phyloP scores from a whole-genome alignment of 495 filamentous ascomycete genomes.

The Cercophora newfieldiana region DNA sequence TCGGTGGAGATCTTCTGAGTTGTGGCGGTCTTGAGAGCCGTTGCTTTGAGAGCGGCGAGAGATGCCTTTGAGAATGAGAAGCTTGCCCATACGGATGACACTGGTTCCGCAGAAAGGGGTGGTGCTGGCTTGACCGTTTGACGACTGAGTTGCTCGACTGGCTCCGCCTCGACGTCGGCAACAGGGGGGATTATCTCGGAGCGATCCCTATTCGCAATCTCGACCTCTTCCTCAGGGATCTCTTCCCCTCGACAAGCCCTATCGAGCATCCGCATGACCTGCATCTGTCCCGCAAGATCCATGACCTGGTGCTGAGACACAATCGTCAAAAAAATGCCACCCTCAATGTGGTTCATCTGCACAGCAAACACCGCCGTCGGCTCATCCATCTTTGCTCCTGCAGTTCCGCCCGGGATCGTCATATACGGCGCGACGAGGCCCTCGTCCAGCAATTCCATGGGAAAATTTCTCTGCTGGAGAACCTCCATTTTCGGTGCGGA shows the following conservation, averaged over 20 bases:
- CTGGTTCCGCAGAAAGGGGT: background rate
- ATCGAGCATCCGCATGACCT: conserved; percentile 52
- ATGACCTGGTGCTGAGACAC: conserved; percentile 50
- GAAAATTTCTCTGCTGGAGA: conserved; percentile 45
- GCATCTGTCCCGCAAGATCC: conserved; percentile 56
- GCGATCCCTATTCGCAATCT: conserved; percentile 47
- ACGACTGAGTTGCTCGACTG: conserved; percentile 32
- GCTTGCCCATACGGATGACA: conserved; percentile 38
- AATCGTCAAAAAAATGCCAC: conserved; percentile 52
- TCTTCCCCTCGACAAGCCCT: conserved; percentile 51
- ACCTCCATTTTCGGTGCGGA: conserved; percentile 42
- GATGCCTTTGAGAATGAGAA: conserved; percentile 39
- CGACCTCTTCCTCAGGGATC: conserved; percentile 49
- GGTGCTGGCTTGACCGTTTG: conserved; percentile 33
- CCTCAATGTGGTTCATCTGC: conserved; percentile 54
- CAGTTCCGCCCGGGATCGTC: conserved; percentile 39
- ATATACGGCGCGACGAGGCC: conserved; percentile 46
- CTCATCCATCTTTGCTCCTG: conserved; percentile 20
- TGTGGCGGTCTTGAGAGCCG: conserved; percentile 36
- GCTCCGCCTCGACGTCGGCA: conserved; percentile 30
- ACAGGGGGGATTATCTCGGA: conserved; percentile 44
- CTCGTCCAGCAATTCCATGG: conserved; percentile 57
- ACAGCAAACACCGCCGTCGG: conserved; percentile 44
- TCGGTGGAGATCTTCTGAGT: conserved; percentile 42
- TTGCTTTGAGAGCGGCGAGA: conserved; percentile 43